Evolutionary conservation across 495 filamentous ascomycete species (phyloP).

Genomic region (Glarea lozoyensis): DNA sequence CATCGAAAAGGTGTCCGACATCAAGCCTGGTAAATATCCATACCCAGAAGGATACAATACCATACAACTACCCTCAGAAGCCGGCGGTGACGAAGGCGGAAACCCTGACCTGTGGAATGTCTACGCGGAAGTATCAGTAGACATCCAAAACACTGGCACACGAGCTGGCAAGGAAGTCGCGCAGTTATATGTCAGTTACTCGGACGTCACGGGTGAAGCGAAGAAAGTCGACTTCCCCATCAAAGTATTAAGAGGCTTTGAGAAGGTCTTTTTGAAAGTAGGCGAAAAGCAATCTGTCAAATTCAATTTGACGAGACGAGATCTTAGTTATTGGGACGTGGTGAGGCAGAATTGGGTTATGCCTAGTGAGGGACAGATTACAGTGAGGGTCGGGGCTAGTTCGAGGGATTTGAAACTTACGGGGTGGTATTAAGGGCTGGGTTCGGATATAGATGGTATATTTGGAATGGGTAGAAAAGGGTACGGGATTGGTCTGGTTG

Average conservation of each 20-base stretch:
- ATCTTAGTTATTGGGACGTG: slow-evolving; percentile 75
- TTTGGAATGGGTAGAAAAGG: not conserved
- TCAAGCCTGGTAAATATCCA: slow-evolving; percentile 46
- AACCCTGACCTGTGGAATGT: slow-evolving; percentile 76
- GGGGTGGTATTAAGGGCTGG: slow-evolving; percentile 17
- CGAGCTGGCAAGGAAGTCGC: slow-evolving; percentile 62
- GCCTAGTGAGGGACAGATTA: slow-evolving; percentile 31
- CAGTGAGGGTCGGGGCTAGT: slow-evolving; percentile 36
- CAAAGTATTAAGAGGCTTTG: slow-evolving; percentile 68
- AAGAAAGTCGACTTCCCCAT: slow-evolving; percentile 61
- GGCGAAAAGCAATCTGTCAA: slow-evolving; percentile 50
- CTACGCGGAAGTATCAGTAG: slow-evolving; percentile 51
- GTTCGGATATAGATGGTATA: too few relatives aligned
- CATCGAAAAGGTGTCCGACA: slow-evolving; percentile 46
- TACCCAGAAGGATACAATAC: slow-evolving; percentile 67
- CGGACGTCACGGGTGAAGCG: slow-evolving; percentile 31
- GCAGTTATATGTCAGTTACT: slow-evolving; percentile 77
- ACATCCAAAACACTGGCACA: slow-evolving; percentile 63
- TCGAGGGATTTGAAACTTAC: slow-evolving; percentile 36
- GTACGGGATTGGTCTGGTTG: too few relatives aligned
- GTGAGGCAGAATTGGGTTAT: slow-evolving; percentile 78
- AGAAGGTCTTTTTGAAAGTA: slow-evolving; percentile 55
- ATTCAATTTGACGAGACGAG: slow-evolving; percentile 69
- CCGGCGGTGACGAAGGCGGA: slow-evolving; percentile 75
- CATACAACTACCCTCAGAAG: slow-evolving; percentile 45